Conservation (phyloP, 371 early-diverging fungal genomes). For the Actinomortierella wolfii region DNA sequence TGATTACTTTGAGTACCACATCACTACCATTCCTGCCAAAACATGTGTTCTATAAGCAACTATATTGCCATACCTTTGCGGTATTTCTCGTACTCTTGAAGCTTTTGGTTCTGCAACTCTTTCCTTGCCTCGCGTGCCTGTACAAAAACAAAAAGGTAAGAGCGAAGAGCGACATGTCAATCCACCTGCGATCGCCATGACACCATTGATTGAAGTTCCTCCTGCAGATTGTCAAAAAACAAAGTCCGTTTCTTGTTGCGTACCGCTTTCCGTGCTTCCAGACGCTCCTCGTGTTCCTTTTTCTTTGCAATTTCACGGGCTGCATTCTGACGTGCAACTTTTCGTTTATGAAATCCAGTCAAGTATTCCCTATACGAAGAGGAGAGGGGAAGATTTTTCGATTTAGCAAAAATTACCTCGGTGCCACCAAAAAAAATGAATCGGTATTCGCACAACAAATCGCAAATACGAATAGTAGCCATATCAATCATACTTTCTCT, state of each 20-base stretch:
- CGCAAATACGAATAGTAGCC: no score
- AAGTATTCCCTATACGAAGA: constrained; percentile 61
- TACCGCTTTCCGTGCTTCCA: constrained; percentile 57
- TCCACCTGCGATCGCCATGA: no score
- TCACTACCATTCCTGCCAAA: no score
- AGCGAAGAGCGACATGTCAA: no score
- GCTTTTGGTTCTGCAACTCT: constrained; percentile 36
- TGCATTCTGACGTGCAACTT: constrained; percentile 69
- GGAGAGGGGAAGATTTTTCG: neutral
- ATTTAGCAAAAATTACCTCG: neutral
- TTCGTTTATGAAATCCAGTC: constrained; percentile 86
- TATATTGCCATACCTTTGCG: constrained; percentile 26
- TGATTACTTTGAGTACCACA: no score
- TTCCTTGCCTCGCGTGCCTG: constrained; percentile 35
- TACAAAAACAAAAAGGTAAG: neutral
- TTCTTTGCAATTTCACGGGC: constrained; percentile 59
- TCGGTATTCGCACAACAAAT: no score
- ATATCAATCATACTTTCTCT: constrained; percentile 67
- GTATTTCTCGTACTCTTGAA: constrained; percentile 39
- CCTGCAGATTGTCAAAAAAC: neutral
- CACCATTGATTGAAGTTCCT: no score
- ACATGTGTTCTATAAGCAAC: constrained; percentile 26
- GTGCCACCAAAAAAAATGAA: neutral
- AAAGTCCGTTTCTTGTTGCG: constrained; percentile 3
- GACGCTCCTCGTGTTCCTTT: constrained; percentile 57